Conservation (phyloP, 768 basidiomycete species). For the Xerocomus spinulosus region DNA sequence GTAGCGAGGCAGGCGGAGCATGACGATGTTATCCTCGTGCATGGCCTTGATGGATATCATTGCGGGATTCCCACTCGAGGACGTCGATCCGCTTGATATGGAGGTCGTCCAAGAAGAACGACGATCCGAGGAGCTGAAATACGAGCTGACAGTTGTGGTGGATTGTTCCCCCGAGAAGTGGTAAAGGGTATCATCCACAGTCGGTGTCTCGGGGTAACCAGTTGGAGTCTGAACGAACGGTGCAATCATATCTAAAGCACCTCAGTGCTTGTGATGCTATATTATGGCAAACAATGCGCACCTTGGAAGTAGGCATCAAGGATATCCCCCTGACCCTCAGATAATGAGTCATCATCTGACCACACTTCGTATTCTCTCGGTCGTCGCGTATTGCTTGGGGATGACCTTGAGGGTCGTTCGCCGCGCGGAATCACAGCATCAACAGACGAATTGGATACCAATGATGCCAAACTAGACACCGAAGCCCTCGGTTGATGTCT, state of each 20-base stretch:
- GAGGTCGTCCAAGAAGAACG: slow-evolving; percentile 30
- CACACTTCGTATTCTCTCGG: slow-evolving; percentile 19
- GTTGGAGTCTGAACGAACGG: slow-evolving; percentile 10
- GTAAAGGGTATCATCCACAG: slow-evolving; percentile 7
- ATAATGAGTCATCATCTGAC: slow-evolving; percentile 23
- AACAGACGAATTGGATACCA: slow-evolving; percentile 53
- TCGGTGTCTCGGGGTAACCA: slow-evolving; percentile 22
- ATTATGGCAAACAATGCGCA: slow-evolving; percentile 7
- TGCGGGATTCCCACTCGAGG: slow-evolving; percentile 21
- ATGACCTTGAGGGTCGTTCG: slow-evolving; percentile 13
- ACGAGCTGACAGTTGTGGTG: slow-evolving; percentile 4
- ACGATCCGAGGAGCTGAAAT: slow-evolving; percentile 9
- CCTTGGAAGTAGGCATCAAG: slow-evolving; percentile 42
- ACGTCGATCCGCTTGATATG: slow-evolving; percentile 37
- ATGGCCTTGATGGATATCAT: slow-evolving; percentile 59
- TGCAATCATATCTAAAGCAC: slow-evolving; percentile 20
- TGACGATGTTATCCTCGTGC: slow-evolving; percentile 56
- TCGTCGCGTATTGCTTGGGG: slow-evolving; percentile 9
- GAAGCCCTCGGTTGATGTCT: slow-evolving; percentile 34
- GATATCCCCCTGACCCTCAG: slow-evolving; percentile 33
- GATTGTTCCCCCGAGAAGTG: slow-evolving; percentile 8
- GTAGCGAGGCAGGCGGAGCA: slow-evolving; percentile 51
- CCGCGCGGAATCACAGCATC: slow-evolving; percentile 51
- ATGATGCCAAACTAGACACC: slow-evolving; percentile 50
- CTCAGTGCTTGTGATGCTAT: not conserved